phyloP scores from a whole-genome alignment of 345 rosid species.

The Physaria fendleri region DNA sequence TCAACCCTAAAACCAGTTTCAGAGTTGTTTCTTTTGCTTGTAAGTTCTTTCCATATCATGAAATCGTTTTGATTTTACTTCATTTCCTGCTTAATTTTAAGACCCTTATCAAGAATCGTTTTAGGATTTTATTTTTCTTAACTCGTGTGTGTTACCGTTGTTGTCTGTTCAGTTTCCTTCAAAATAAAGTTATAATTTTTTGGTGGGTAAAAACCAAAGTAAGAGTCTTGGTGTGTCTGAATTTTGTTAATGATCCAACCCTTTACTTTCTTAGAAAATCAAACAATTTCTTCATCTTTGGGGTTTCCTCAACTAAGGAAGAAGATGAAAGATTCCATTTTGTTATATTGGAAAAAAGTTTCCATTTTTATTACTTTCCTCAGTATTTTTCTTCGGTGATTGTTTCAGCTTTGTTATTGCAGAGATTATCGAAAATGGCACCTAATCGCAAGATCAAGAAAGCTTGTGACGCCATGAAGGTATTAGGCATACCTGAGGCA shows the following conservation, averaged over 20 bases:
- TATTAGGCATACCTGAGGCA: constrained; percentile 40
- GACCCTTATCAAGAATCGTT: not conserved
- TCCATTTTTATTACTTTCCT: not conserved
- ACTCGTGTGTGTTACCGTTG: not conserved
- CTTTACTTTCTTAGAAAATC: not conserved
- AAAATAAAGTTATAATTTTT: not conserved
- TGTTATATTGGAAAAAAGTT: too few species aligned
- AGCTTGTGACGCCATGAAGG: constrained; percentile 62
- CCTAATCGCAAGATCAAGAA: constrained; percentile 40
- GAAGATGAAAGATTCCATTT: too few species aligned
- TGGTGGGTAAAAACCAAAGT: not conserved
- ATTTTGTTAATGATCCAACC: not conserved
- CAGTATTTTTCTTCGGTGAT: not conserved
- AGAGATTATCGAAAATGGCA: constrained; percentile 36
- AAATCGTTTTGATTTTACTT: not conserved
- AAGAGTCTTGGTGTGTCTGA: not conserved
- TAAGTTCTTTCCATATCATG: not conserved
- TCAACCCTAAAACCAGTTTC: not conserved
- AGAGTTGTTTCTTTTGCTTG: not conserved
- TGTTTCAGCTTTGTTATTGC: not conserved
- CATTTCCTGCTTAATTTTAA: not conserved
- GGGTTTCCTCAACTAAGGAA: not conserved
- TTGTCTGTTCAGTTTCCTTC: not conserved
- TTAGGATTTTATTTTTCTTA: not conserved
- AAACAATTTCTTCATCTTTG: not conserved